Conservation (phyloP, 257 asterid species). For the Penstemon davidsonii region DNA sequence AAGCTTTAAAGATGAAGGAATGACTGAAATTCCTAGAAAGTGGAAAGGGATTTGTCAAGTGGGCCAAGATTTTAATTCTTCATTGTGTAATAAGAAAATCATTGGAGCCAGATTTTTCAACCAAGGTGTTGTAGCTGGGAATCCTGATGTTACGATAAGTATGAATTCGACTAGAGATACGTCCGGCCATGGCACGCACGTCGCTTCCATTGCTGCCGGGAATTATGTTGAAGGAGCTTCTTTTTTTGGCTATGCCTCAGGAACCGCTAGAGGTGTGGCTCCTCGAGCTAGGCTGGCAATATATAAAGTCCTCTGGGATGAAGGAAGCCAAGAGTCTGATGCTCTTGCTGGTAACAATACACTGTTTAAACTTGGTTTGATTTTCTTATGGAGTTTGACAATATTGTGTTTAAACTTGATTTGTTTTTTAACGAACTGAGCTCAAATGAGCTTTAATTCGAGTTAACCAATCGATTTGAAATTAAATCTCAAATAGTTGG, state of each 20-base stretch:
- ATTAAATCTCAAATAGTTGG: too few relatives aligned
- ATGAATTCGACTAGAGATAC: slow-evolving; percentile 56
- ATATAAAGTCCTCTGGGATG: slow-evolving; percentile 56
- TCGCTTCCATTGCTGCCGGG: slow-evolving; percentile 54
- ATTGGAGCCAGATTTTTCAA: slow-evolving; percentile 54
- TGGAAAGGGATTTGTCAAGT: slow-evolving; percentile 60
- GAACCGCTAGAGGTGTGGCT: slow-evolving; percentile 49
- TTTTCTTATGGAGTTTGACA: too few relatives aligned
- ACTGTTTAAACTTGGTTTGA: too few relatives aligned
- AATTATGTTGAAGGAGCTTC: slow-evolving; percentile 41
- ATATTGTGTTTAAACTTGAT: too few relatives aligned
- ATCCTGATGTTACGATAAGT: slow-evolving; percentile 32
- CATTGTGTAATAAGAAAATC: slow-evolving; percentile 50
- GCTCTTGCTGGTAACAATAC: slow-evolving; percentile 32
- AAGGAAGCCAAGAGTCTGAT: slow-evolving; percentile 51
- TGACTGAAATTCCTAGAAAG: slow-evolving; percentile 42
- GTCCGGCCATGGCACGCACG: slow-evolving; percentile 52
- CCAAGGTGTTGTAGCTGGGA: slow-evolving; percentile 39
- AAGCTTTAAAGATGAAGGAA: slow-evolving; percentile 55
- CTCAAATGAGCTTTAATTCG: too few relatives aligned
- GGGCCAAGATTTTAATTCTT: slow-evolving; percentile 51
- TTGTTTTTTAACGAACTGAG: too few relatives aligned
- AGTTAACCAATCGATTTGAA: too few relatives aligned
- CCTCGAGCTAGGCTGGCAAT: slow-evolving; percentile 52
- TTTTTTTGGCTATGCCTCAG: slow-evolving; percentile 51